phyloP scores from a whole-genome alignment of 2,329 filamentous ascomycete species.

The Podosphaera xanthii region DNA sequence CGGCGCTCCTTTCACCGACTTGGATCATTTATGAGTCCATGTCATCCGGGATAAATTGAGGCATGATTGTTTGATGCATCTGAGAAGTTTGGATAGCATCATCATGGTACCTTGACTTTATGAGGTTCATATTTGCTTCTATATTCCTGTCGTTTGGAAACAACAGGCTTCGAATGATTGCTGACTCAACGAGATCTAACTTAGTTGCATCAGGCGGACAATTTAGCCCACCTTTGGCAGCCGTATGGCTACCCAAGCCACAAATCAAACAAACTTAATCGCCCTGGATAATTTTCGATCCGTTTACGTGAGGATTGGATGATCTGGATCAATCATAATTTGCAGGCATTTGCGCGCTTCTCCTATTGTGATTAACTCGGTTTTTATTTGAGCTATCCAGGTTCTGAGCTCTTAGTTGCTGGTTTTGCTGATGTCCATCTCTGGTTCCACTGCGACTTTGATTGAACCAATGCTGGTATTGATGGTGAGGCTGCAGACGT shows the following conservation, averaged over 20 bases:
- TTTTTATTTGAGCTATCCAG: too few species aligned
- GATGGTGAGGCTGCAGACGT: too few species aligned
- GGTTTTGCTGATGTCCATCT: too few species aligned
- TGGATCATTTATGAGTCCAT: not conserved
- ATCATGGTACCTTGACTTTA: not conserved
- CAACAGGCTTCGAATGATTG: not conserved
- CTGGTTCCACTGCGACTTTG: too few species aligned
- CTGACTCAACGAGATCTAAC: not conserved
- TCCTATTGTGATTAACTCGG: not conserved
- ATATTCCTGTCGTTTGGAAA: not conserved
- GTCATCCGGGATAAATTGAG: not conserved
- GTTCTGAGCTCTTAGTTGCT: too few species aligned
- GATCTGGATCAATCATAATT: not conserved
- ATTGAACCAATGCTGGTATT: too few species aligned
- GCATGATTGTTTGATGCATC: not conserved
- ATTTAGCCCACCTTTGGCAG: not conserved
- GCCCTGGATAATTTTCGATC: not conserved
- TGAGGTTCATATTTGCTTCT: not conserved
- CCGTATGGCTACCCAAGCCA: not conserved
- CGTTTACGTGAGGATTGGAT: not conserved
- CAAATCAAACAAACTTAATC: not conserved
- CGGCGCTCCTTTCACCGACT: not conserved
- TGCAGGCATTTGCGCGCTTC: not conserved
- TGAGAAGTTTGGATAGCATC: not conserved
- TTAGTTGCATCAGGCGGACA: not conserved